phyloP scores from a whole-genome alignment of 1,284 basidiomycete species.

The Heterobasidion parviporum region DNA sequence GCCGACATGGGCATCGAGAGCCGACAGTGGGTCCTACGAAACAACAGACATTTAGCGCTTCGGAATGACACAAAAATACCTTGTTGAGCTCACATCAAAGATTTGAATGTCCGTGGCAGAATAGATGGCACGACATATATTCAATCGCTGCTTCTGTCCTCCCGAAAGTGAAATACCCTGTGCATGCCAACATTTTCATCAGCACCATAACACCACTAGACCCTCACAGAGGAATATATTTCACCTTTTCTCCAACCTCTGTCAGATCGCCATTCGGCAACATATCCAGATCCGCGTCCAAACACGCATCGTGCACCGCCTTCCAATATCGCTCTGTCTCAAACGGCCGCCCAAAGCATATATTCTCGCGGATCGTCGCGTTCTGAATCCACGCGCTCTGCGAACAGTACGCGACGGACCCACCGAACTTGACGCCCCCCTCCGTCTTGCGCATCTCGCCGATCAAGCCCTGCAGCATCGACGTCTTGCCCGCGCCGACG shows the following conservation, averaged over 20 bases:
- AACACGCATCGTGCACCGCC: conserved; percentile 65
- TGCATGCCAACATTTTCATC: neutral
- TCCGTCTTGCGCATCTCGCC: conserved; percentile 70
- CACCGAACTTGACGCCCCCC: conserved; percentile 57
- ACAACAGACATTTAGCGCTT: neutral
- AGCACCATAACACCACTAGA: neutral
- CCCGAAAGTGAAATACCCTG: conserved; percentile 77
- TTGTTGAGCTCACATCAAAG: conserved; percentile 49
- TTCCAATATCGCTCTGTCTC: conserved; percentile 76
- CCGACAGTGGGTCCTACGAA: conserved; percentile 60
- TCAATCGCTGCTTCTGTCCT: conserved; percentile 72
- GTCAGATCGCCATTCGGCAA: conserved; percentile 80
- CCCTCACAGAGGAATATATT: neutral
- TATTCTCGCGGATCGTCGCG: conserved; percentile 72
- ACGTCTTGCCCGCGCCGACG: conserved; percentile 59
- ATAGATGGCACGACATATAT: conserved; percentile 82
- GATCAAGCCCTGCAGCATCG: conserved; percentile 69
- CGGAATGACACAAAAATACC: neutral
- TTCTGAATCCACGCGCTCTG: conserved; percentile 64
- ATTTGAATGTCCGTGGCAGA: conserved; percentile 81
- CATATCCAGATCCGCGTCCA: conserved; percentile 76
- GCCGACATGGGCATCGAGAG: conserved; percentile 83
- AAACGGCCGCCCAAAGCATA: conserved; percentile 78
- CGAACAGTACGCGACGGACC: conserved; percentile 44
- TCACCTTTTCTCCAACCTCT: conserved; percentile 78